Evolutionary conservation across 495 filamentous ascomycete genomes (phyloP).

Genomic region (Cenococcum geophilum): DNA sequence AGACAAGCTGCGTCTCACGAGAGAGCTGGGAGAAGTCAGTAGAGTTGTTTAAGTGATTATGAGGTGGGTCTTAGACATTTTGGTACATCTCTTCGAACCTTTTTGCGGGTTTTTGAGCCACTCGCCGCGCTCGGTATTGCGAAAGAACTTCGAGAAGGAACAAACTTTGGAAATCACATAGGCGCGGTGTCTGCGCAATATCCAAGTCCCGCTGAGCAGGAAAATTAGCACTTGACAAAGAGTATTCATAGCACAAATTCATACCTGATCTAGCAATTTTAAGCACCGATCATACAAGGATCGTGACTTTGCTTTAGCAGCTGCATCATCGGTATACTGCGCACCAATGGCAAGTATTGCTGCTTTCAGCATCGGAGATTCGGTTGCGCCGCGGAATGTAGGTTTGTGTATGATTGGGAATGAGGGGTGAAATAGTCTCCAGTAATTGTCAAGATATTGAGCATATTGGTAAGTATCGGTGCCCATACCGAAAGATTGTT

Average conservation of each 20-base stretch:
- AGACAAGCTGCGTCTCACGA: conserved; percentile 22
- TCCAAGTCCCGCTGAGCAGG: conserved; percentile 23
- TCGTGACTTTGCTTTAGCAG: conserved; percentile 36
- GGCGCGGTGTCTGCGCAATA: conserved; percentile 25
- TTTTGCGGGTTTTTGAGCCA: conserved; percentile 29
- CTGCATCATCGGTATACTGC: conserved; percentile 36
- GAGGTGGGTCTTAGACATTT: conserved; percentile 16
- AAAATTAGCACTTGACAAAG: not conserved
- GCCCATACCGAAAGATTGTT: conserved; percentile 30
- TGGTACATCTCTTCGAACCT: conserved; percentile 33
- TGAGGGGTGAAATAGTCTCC: conserved; percentile 41
- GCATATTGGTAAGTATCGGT: conserved; percentile 25
- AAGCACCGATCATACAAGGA: conserved; percentile 38
- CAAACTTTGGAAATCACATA: conserved; percentile 35
- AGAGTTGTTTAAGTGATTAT: not conserved
- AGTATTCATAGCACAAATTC: not conserved
- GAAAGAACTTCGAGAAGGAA: conserved; percentile 35
- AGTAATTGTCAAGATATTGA: conserved; percentile 42
- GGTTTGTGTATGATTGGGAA: conserved; percentile 42
- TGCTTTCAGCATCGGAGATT: conserved; percentile 38
- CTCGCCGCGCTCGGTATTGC: conserved; percentile 34
- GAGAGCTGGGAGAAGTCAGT: conserved; percentile 22
- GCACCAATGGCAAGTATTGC: conserved; percentile 43
- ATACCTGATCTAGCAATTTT: conserved; percentile 39
- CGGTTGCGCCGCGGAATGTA: conserved; percentile 33